Conservation (phyloP, 148 eudicot genomes). For the Chenopodium album region DNA sequence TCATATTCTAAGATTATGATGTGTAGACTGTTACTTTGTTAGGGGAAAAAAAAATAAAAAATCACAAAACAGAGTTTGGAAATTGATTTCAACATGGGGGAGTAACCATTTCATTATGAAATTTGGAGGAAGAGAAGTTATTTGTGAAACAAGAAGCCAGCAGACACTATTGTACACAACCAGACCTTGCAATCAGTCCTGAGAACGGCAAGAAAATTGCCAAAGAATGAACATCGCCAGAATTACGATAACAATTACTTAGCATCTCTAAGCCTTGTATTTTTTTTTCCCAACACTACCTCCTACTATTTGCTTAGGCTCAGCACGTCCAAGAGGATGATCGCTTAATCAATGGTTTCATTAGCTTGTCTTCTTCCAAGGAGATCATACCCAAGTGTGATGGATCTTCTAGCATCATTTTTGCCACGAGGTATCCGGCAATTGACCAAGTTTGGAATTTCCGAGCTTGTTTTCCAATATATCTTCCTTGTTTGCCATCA, state of each 20-base stretch:
- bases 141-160: conserved; percentile 25
- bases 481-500: conserved; percentile 86
- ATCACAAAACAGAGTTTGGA: not conserved
- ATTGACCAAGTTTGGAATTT: conserved; percentile 93
- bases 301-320: conserved; percentile 26
- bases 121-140: conserved; percentile 20
- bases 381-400: conserved; percentile 96
- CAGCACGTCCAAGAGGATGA: conserved; percentile 90
- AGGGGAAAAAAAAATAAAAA: not conserved
- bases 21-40: too few relatives aligned
- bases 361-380: conserved; percentile 74
- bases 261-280: conserved; percentile 16
- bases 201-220: conserved; percentile 33
- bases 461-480: conserved; percentile 82
- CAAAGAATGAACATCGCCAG: conserved; percentile 28
- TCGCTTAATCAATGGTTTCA: conserved; percentile 78
- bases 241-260: conserved; percentile 25
- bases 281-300: conserved; percentile 14
- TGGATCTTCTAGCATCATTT: conserved; percentile 96
- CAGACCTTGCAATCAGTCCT: conserved; percentile 28
- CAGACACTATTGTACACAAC: conserved; percentile 42
- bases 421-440: conserved; percentile 92
- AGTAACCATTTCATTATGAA: conserved; percentile 15
- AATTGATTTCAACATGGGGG: not conserved
- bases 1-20: not conserved